Conservation (phyloP, 2,329 filamentous ascomycete species). For the Sphaerostilbella broomeana region DNA sequence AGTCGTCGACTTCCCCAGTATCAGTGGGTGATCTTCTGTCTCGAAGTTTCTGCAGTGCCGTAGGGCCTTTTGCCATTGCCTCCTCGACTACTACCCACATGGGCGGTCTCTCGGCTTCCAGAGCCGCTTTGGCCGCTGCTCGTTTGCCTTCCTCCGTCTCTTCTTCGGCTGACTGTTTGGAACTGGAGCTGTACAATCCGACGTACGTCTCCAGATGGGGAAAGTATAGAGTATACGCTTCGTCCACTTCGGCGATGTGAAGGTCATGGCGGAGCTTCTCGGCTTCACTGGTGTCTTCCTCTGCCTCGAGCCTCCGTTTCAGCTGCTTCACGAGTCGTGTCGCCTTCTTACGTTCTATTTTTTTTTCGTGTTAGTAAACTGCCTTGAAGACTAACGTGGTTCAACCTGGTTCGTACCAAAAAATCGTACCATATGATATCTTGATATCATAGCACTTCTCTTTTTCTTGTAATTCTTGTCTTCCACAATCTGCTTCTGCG, state of each 20-base stretch:
- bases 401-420: no score
- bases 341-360: constrained; percentile 70
- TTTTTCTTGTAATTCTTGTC: constrained; percentile 54
- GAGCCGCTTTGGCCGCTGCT: constrained; percentile 36
- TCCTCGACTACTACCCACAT: constrained; percentile 64
- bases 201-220: constrained; percentile 67
- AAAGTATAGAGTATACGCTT: constrained; percentile 67
- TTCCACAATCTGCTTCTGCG: constrained; percentile 58
- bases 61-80: constrained; percentile 50
- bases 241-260: constrained; percentile 65
- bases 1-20: constrained; percentile 6
- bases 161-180: constrained; percentile 28
- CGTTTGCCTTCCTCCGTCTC: constrained; percentile 32
- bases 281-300: constrained; percentile 45
- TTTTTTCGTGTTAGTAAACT: no score
- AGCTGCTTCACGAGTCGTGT: constrained; percentile 59
- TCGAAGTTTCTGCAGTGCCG: constrained; percentile 47
- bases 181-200: constrained; percentile 49
- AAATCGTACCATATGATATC: constrained; percentile 79
- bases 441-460: constrained; percentile 63
- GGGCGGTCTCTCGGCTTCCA: constrained; percentile 45
- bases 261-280: constrained; percentile 48
- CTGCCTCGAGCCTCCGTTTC: constrained; percentile 48
- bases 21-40: constrained; percentile 38
- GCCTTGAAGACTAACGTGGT: no score